Percentiles rank a stretch among this genome's conserved stretches.
These are phyloP conservation scores for Ceratocystiopsis minuta DNA, from an alignment of 2,329 filamentous ascomycete genomes.

Conservation along the genomic window DNA sequence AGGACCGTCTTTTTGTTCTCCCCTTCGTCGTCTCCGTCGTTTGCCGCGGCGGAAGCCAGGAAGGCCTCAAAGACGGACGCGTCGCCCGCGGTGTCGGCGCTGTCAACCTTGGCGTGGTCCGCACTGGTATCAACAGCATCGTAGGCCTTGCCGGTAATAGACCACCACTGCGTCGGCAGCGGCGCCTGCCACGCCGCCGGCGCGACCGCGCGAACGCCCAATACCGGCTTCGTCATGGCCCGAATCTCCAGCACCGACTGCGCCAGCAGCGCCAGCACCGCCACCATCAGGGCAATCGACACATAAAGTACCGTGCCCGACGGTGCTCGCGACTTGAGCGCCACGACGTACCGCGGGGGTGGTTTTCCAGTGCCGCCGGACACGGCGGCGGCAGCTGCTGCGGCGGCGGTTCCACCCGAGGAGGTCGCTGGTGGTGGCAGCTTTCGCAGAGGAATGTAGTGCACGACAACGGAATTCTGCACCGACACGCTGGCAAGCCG, in stretches of 20 bases:
- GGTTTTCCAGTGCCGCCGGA: constrained; percentile 15
- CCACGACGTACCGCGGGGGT: constrained; percentile 52
- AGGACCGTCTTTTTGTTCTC: constrained; percentile 1
- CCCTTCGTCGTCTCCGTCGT: background rate
- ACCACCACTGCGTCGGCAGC: background rate
- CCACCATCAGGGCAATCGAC: constrained; percentile 35
- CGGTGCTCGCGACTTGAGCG: constrained; percentile 33
- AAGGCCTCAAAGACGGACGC: background rate
- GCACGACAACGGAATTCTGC: constrained; percentile 61
- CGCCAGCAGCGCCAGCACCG: constrained; percentile 43
- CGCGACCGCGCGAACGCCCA: constrained; percentile 37
- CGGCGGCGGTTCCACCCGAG: constrained; percentile 19
- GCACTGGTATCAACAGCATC: background rate
- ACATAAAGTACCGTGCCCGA: constrained; percentile 33
- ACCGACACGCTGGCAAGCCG: constrained; percentile 70
- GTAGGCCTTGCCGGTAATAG: constrained; percentile 1
- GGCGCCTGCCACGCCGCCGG: constrained; percentile 22
- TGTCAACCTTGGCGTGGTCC: constrained; percentile 7
- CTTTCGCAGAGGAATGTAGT: constrained; percentile 52
- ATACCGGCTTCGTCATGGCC: constrained; percentile 34
- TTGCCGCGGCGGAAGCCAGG: background rate
- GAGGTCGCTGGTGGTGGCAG: constrained; percentile 9
- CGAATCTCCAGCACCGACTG: constrained; percentile 47
- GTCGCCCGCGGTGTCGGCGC: background rate
- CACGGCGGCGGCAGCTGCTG: background rate